Conservation (phyloP, 2,329 filamentous ascomycete species). For the Aureobasidium uvarum region DNA sequence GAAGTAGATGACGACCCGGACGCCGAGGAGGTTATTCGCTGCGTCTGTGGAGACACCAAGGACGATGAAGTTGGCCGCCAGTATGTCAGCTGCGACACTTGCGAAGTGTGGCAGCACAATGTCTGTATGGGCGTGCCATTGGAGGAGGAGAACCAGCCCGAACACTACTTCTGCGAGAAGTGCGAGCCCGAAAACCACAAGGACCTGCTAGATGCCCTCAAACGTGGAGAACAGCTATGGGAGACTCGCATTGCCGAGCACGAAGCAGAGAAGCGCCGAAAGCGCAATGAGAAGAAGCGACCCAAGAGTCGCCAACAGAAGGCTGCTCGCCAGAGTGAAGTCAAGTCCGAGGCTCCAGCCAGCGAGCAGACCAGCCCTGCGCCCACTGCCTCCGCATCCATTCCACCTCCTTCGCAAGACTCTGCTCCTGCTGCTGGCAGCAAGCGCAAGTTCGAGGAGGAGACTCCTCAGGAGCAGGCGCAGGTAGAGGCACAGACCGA, state of each 20-base stretch:
- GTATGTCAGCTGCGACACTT: conserved; percentile 95
- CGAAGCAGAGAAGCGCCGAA: conserved; percentile 56
- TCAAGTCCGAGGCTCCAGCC: conserved; percentile 27
- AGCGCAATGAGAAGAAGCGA: conserved; percentile 59
- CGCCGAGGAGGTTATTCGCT: conserved; percentile 77
- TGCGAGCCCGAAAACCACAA: conserved; percentile 83
- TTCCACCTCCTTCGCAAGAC: conserved; percentile 23
- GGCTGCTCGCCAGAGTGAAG: conserved; percentile 35
- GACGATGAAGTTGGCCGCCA: conserved; percentile 82
- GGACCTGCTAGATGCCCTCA: conserved; percentile 73
- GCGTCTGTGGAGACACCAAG: conserved; percentile 85
- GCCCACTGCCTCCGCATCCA: conserved; percentile 17
- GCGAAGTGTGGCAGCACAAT: conserved; percentile 95
- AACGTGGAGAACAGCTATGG: conserved; percentile 82
- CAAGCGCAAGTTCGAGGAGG: conserved; percentile 39
- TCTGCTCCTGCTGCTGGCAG: conserved; percentile 28
- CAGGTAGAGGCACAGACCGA: conserved; percentile 12
- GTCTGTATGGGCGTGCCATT: conserved; percentile 88
- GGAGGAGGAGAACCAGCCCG: conserved; percentile 69
- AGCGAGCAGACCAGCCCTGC: conserved; percentile 17
- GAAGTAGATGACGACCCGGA: conserved; percentile 53
- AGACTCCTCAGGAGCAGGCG: conserved; percentile 15
- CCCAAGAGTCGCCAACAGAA: conserved; percentile 51
- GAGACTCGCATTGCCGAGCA: conserved; percentile 62
- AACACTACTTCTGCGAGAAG: conserved; percentile 88